Conservation (phyloP, 1,284 basidiomycete species). For the Ganoderma boninense region DNA sequence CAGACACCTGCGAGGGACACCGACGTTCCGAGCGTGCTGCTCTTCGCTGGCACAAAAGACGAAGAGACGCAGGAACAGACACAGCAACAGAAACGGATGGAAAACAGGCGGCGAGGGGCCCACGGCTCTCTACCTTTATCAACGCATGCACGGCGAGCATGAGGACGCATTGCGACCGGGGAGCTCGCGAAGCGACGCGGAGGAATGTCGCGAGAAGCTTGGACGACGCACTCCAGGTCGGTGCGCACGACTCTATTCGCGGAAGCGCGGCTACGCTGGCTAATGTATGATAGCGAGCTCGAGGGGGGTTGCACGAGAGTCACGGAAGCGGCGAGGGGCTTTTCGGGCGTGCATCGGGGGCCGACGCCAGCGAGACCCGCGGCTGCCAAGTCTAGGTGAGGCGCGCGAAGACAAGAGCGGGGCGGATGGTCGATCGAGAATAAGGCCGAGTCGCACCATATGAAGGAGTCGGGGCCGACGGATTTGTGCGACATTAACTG, state of each 20-base stretch:
- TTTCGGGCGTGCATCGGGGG: conserved; percentile 2
- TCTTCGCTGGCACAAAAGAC: not conserved
- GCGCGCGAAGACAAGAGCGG: conserved; percentile 10
- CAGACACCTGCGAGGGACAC: not conserved
- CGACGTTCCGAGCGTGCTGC: not conserved
- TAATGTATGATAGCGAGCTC: conserved; percentile 11
- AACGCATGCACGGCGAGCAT: conserved; percentile 19
- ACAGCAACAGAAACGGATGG: conserved; percentile 5
- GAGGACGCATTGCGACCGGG: conserved; percentile 25
- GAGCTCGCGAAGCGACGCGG: conserved; percentile 30
- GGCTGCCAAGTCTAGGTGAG: conserved; percentile 2
- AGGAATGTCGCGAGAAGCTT: conserved; percentile 37
- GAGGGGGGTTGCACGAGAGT: not conserved
- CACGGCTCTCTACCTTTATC: conserved; percentile 24
- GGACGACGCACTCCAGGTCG: conserved; percentile 21
- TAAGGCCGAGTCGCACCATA: conserved; percentile 9
- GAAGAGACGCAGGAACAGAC: not conserved
- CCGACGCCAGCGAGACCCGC: conserved; percentile 4
- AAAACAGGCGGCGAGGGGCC: conserved; percentile 2
- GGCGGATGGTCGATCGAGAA: conserved; percentile 16
- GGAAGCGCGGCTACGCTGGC: conserved; percentile 2
- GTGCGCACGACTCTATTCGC: conserved; percentile 19
- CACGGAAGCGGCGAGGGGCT: conserved; percentile 17
- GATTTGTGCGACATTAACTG: conserved; percentile 30
- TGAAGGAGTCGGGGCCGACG: conserved; percentile 11